Evolutionary conservation across 305 asterid species (phyloP).

Genomic region (Ajuga reptans): DNA sequence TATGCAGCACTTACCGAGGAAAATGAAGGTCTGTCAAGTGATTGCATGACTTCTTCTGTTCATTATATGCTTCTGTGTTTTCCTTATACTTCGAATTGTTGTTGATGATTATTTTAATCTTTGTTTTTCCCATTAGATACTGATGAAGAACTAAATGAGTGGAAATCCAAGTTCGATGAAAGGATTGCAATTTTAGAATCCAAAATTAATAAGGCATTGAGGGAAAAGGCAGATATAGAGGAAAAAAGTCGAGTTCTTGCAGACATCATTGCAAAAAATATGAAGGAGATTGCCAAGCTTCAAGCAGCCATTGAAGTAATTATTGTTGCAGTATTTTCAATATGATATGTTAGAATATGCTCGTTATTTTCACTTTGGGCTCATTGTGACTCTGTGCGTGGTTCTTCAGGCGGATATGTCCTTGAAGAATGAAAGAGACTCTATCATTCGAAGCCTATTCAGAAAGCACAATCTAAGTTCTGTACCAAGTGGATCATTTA

Average conservation of each 20-base stretch:
- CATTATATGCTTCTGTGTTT: slow-evolving; percentile 13
- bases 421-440: slow-evolving; percentile 69
- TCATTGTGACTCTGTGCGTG: slow-evolving; percentile 23
- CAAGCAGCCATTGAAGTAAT: slow-evolving; percentile 67
- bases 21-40: slow-evolving; percentile 54
- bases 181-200: slow-evolving; percentile 52
- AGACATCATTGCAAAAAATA: slow-evolving; percentile 30
- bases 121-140: slow-evolving; percentile 49
- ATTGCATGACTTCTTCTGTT: slow-evolving; percentile 12
- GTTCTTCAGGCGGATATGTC: slow-evolving; percentile 45
- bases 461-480: slow-evolving; percentile 68
- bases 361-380: slow-evolving; percentile 13
- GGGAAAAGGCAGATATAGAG: slow-evolving; percentile 61
- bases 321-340: slow-evolving; percentile 20
- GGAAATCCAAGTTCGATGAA: slow-evolving; percentile 83
- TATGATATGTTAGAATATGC: slow-evolving; percentile 19
- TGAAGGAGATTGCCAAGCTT: slow-evolving; percentile 57
- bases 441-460: slow-evolving; percentile 40
- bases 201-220: slow-evolving; percentile 47
- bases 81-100: slow-evolving; percentile 9
- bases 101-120: slow-evolving; percentile 6
- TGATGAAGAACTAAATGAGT: slow-evolving; percentile 83
- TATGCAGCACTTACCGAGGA: slow-evolving; percentile 65
- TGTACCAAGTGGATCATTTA: slow-evolving; percentile 48
- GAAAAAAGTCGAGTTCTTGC: slow-evolving; percentile 37